phyloP scores from a whole-genome alignment of 805 yeast genomes.

The Ogataea kodamae region DNA sequence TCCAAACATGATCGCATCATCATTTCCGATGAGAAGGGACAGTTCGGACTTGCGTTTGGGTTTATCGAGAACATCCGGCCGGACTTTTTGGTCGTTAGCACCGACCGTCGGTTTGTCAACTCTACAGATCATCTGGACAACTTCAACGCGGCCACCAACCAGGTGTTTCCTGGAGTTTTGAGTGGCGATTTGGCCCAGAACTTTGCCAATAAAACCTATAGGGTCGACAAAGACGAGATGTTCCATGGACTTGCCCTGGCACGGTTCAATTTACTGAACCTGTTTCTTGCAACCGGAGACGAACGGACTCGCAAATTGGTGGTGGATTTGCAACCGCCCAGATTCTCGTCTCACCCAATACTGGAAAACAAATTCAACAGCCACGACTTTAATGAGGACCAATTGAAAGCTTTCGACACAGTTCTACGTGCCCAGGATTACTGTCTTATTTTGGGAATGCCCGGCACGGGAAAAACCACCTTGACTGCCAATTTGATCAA shows the following conservation, averaged over 20 bases:
- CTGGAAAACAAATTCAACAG: slow-evolving; percentile 22
- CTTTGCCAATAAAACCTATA: slow-evolving; percentile 34
- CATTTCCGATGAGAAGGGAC: slow-evolving; percentile 78
- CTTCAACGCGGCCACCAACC: slow-evolving; percentile 45
- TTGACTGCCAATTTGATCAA: slow-evolving; percentile 75
- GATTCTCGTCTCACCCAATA: slow-evolving; percentile 29
- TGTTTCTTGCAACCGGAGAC: slow-evolving; percentile 54
- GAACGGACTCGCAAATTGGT: slow-evolving; percentile 42
- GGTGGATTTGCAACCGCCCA: slow-evolving; percentile 53
- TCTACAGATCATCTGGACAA: slow-evolving; percentile 38
- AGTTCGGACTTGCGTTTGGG: slow-evolving; percentile 70
- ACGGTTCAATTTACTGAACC: slow-evolving; percentile 66
- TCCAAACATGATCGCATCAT: slow-evolving; percentile 58
- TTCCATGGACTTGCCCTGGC: slow-evolving; percentile 74
- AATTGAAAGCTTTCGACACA: slow-evolving; percentile 60
- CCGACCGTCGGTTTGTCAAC: slow-evolving; percentile 47
- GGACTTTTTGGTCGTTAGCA: slow-evolving; percentile 44
- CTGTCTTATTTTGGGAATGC: slow-evolving; percentile 89
- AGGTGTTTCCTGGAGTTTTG: slow-evolving; percentile 49
- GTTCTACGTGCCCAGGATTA: slow-evolving; percentile 70
- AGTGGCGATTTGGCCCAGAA: slow-evolving; percentile 16
- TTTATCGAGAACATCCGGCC: slow-evolving; percentile 43
- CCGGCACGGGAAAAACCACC: slow-evolving; percentile 96
- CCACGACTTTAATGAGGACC: slow-evolving; percentile 62
- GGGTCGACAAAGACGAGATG: slow-evolving; percentile 80